A percentile compares a stretch with the other conserved stretches of the same genome.
phyloP scores from a whole-genome alignment of 495 filamentous ascomycete species.

The Penicillium antarcticum region DNA sequence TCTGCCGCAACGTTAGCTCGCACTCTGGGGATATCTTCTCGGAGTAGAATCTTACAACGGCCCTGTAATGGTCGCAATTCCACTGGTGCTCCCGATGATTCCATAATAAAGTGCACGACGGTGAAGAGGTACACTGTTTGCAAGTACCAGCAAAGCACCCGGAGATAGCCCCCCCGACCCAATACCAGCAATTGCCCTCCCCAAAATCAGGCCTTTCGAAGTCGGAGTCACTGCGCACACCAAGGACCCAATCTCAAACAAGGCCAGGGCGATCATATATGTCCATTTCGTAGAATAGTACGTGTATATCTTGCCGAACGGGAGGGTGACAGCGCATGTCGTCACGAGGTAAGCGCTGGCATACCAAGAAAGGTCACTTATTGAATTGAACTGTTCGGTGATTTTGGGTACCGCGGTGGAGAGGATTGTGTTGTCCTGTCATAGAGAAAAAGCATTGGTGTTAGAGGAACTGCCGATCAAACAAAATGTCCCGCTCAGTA shows the following conservation, averaged over 20 bases:
- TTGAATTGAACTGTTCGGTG: slow-evolving; percentile 71
- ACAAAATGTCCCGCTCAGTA: slow-evolving; percentile 3
- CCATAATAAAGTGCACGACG: slow-evolving; percentile 72
- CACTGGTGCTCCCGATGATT: slow-evolving; percentile 75
- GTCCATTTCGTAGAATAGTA: slow-evolving; percentile 74
- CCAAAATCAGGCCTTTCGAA: slow-evolving; percentile 73
- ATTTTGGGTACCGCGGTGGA: slow-evolving; percentile 84
- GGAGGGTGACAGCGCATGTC: slow-evolving; percentile 65
- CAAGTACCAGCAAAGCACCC: slow-evolving; percentile 75
- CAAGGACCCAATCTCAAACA: slow-evolving; percentile 82
- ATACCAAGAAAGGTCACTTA: slow-evolving; percentile 80
- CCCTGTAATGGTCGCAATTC: slow-evolving; percentile 72
- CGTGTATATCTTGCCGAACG: slow-evolving; percentile 76
- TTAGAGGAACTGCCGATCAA: not conserved
- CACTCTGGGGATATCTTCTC: not conserved
- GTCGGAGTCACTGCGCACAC: slow-evolving; percentile 76
- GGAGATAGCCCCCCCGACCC: slow-evolving; percentile 81
- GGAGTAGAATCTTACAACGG: slow-evolving; percentile 47
- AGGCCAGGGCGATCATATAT: slow-evolving; percentile 64
- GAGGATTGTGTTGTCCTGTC: slow-evolving; percentile 73
- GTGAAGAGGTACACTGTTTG: slow-evolving; percentile 69
- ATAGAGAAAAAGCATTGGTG: not conserved
- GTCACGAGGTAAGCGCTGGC: slow-evolving; percentile 69
- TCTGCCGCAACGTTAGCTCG: slow-evolving; percentile 4
- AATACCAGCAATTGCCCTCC: slow-evolving; percentile 79